Evolutionary conservation across 1,284 basidiomycete genomes (phyloP).

Genomic region (Apiotrichum siamense): DNA sequence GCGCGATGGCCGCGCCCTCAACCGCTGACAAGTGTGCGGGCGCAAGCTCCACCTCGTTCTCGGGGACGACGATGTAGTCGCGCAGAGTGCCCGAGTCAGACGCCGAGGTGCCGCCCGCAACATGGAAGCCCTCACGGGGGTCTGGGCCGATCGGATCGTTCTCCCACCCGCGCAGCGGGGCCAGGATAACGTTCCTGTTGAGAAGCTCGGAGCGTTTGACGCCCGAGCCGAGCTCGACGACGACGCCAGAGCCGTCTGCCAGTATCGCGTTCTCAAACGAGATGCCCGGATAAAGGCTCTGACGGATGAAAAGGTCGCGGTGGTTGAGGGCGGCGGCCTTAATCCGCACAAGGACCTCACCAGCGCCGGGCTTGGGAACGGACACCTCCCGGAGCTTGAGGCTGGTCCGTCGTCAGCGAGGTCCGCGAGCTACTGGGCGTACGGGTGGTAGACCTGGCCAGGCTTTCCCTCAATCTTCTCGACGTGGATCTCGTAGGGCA

Average conservation of each 20-base stretch:
- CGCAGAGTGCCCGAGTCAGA: conserved; percentile 15
- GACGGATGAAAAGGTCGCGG: conserved; percentile 20
- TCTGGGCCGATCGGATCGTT: conserved; percentile 9
- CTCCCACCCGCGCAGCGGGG: conserved; percentile 15
- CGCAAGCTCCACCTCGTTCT: conserved; percentile 16
- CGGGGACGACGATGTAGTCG: conserved; percentile 12
- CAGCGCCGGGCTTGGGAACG: conserved; percentile 8
- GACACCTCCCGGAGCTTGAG: conserved; percentile 11
- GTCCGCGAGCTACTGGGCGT: not conserved
- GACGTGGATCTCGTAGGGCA: conserved; percentile 13
- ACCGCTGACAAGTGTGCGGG: conserved; percentile 9
- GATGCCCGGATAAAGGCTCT: conserved; percentile 15
- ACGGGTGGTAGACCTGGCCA: conserved; percentile 20
- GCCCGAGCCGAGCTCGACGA: conserved; percentile 5
- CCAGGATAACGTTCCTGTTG: not conserved
- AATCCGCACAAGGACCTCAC: conserved; percentile 7
- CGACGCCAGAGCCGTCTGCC: conserved; percentile 11
- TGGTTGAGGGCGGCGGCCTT: conserved; percentile 19
- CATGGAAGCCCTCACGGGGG: conserved; percentile 9
- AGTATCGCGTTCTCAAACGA: conserved; percentile 10
- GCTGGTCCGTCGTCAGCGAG: conserved; percentile 10
- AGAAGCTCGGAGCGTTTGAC: conserved; percentile 1
- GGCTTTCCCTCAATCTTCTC: conserved; percentile 17
- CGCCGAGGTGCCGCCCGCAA: conserved; percentile 8
- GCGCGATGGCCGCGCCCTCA: conserved; percentile 13